These are phyloP conservation scores for Solanum sitiens DNA, from an alignment of 257 asterid genomes.

Conservation along the genomic window DNA sequence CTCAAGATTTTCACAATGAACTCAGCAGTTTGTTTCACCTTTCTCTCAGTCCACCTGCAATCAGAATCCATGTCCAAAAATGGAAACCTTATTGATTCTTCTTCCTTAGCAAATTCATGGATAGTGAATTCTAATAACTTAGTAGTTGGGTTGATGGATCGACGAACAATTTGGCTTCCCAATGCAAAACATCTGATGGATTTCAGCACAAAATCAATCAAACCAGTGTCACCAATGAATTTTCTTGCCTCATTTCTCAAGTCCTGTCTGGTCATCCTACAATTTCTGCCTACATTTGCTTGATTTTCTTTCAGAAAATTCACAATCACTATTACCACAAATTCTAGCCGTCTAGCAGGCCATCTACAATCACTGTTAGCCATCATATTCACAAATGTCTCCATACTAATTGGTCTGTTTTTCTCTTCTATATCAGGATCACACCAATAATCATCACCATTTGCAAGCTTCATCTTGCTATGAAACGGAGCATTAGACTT, in stretches of 20 bases:
- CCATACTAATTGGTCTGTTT: conserved; percentile 12
- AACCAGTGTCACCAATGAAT: conserved; percentile 73
- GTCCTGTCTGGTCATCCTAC: conserved; percentile 49
- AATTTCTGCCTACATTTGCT: conserved; percentile 5
- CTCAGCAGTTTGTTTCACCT: conserved; percentile 15
- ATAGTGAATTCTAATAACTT: conserved; percentile 43
- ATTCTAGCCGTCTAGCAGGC: conserved; percentile 50
- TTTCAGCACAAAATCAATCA: conserved; percentile 79
- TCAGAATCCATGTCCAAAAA: neutral
- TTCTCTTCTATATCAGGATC: neutral
- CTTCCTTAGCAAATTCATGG: conserved; percentile 5
- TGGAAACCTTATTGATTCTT: neutral
- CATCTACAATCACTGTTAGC: conserved; percentile 51
- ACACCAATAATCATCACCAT: neutral
- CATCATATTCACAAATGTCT: conserved; percentile 30
- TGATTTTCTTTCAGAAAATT: conserved; percentile 35
- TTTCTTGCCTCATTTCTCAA: conserved; percentile 54
- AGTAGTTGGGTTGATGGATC: conserved; percentile 33
- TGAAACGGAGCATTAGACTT: conserved; percentile 15
- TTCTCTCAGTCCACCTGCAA: conserved; percentile 18
- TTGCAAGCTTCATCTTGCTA: neutral
- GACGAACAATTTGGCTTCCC: conserved; percentile 41
- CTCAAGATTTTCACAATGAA: conserved; percentile 8
- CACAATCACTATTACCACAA: conserved; percentile 37
- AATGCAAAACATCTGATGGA: conserved; percentile 47